Evolutionary conservation across 2,329 filamentous ascomycete genomes (phyloP).

Genomic region (Microcera coccophila): DNA sequence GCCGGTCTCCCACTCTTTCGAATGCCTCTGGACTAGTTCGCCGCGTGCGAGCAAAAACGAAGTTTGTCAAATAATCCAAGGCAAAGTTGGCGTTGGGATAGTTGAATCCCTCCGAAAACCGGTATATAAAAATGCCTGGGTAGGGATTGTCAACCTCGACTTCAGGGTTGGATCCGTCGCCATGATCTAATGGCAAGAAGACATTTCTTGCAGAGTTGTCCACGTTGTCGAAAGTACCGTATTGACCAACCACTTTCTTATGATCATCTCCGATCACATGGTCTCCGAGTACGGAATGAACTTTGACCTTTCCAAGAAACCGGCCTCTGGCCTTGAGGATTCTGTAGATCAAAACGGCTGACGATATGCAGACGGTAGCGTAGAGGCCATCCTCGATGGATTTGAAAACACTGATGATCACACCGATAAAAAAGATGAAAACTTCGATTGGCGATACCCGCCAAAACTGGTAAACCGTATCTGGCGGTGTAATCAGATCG

Average conservation of each 20-base stretch:
- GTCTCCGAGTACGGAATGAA: slow-evolving; percentile 80
- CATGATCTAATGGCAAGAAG: slow-evolving; percentile 81
- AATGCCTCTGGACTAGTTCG: slow-evolving; percentile 70
- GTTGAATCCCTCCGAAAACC: slow-evolving; percentile 91
- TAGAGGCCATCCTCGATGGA: slow-evolving; percentile 93
- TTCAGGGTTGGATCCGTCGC: slow-evolving; percentile 86
- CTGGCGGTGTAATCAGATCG: slow-evolving; percentile 85
- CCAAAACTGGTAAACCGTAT: slow-evolving; percentile 95
- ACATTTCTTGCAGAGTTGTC: slow-evolving; percentile 64
- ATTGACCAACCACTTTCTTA: slow-evolving; percentile 45
- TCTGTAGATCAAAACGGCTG: slow-evolving; percentile 75
- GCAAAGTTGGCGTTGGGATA: slow-evolving; percentile 92
- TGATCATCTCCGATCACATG: slow-evolving; percentile 63
- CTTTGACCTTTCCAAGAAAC: slow-evolving; percentile 64
- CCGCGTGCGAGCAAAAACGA: slow-evolving; percentile 67
- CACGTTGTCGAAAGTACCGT: slow-evolving; percentile 51
- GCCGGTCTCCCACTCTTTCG: slow-evolving; percentile 67
- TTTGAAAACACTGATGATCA: slow-evolving; percentile 82
- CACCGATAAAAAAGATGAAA: slow-evolving; percentile 87
- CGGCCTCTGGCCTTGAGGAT: slow-evolving; percentile 77
- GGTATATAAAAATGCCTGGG: slow-evolving; percentile 92
- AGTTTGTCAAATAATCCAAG: slow-evolving; percentile 69
- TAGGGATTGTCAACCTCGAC: slow-evolving; percentile 77
- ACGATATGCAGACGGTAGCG: slow-evolving; percentile 72
- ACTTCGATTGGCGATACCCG: slow-evolving; percentile 85